phyloP scores from a whole-genome alignment of 1,284 basidiomycete genomes.

The Limonomyces culmigenus region DNA sequence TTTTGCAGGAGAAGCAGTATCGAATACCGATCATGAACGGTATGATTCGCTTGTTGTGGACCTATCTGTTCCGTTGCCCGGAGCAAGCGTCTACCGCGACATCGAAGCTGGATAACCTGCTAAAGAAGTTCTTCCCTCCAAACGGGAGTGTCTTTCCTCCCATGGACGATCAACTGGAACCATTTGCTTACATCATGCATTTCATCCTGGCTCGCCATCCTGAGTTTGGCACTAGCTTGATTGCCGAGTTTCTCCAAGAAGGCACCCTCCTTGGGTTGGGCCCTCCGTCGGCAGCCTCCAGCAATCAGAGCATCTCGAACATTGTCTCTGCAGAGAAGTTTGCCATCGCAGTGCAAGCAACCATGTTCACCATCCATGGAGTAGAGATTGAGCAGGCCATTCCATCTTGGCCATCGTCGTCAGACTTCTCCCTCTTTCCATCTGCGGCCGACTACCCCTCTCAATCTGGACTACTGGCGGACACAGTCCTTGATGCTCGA shows the following conservation, averaged over 20 bases:
- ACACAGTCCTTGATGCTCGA: too few species aligned
- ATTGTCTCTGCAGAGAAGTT: constrained; percentile 58
- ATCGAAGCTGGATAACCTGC: constrained; percentile 59
- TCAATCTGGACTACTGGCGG: constrained; percentile 32
- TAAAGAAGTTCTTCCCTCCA: constrained; percentile 71
- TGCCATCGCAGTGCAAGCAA: constrained; percentile 62
- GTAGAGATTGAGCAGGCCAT: constrained; percentile 50
- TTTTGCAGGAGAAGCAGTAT: constrained; percentile 53
- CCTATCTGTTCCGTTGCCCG: constrained; percentile 85
- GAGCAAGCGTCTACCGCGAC: constrained; percentile 70
- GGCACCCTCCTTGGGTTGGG: constrained; percentile 16
- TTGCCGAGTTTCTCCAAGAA: constrained; percentile 67
- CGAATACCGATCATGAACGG: constrained; percentile 72
- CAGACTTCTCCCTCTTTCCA: constrained; percentile 51
- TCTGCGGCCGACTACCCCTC: constrained; percentile 52
- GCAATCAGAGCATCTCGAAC: constrained; percentile 20
- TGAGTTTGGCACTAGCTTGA: constrained; percentile 74
- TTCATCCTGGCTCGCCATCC: constrained; percentile 75
- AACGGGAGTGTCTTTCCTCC: constrained; percentile 49
- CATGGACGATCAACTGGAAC: constrained; percentile 61
- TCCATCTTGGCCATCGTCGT: constrained; percentile 62
- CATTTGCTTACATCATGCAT: constrained; percentile 69
- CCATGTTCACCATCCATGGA: constrained; percentile 54
- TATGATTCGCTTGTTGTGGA: constrained; percentile 77
- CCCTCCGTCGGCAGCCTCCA: constrained; percentile 16